Evolutionary conservation across 257 asterid species (phyloP).

Genomic region (Handroanthus guayacan): DNA sequence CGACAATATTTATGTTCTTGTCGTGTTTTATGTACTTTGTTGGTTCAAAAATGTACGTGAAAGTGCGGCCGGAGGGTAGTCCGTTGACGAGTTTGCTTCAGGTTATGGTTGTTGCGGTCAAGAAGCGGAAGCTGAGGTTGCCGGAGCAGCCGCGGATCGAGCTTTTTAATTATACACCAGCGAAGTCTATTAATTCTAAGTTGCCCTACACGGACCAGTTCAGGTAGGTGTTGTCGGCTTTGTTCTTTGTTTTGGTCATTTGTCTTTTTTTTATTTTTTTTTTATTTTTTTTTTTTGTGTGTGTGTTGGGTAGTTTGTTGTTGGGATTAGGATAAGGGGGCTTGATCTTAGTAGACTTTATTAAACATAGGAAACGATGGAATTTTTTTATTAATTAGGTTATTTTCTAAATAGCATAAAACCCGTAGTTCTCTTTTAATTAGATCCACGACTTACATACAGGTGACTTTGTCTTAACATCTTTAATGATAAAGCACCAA

Average conservation of each 20-base stretch:
- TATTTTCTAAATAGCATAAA: too few species aligned
- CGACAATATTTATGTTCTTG: constrained; percentile 59
- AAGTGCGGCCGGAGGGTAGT: constrained; percentile 79
- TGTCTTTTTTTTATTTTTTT: neutral
- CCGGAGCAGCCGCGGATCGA: constrained; percentile 56
- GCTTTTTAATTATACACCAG: constrained; percentile 49
- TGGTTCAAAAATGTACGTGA: constrained; percentile 65
- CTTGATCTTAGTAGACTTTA: too few species aligned
- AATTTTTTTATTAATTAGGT: too few species aligned
- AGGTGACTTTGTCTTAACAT: too few species aligned
- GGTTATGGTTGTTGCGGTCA: constrained; percentile 58
- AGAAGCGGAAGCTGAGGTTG: constrained; percentile 57
- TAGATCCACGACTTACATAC: too few species aligned
- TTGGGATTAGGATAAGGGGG: too few species aligned
- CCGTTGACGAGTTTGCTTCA: constrained; percentile 64
- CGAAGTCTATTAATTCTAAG: constrained; percentile 62
- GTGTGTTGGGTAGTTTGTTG: too few species aligned
- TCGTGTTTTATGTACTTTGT: constrained; percentile 59
- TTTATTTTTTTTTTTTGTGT: neutral
- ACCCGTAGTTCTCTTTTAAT: too few species aligned
- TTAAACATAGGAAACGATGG: too few species aligned
- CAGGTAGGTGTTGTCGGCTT: constrained; percentile 47
- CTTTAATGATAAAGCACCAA: too few species aligned
- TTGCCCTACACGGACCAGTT: constrained; percentile 67
- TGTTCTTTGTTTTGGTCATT: too few species aligned